A percentile compares a stretch with the other conserved stretches of the same genome.
These are phyloP conservation scores for Boletellus emodensis DNA, from an alignment of 768 basidiomycete species.

Conservation along the genomic window DNA sequence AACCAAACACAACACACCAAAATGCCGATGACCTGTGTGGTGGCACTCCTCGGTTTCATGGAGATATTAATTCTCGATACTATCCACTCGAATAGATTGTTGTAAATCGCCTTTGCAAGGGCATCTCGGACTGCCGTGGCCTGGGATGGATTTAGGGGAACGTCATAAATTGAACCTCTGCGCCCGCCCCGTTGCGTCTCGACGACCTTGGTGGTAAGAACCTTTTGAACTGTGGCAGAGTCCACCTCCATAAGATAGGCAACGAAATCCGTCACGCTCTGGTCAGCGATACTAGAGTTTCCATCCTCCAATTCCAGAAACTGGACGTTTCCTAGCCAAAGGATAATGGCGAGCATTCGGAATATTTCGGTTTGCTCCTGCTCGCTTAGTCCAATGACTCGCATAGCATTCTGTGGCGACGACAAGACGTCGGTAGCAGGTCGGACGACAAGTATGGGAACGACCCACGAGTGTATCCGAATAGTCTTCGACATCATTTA, in stretches of 20 bases:
- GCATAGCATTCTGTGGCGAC: constrained; percentile 79
- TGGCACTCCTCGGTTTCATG: constrained; percentile 80
- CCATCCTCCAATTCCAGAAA: constrained; percentile 88
- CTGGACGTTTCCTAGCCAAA: constrained; percentile 97
- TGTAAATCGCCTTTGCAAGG: constrained; percentile 93
- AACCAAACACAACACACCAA: constrained; percentile 46
- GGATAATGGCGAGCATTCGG: constrained; percentile 83
- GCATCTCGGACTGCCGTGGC: constrained; percentile 88
- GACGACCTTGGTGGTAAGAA: constrained; percentile 76
- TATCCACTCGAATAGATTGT: constrained; percentile 99
- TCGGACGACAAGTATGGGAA: neutral
- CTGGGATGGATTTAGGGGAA: constrained; percentile 90
- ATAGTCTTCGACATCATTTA: constrained; percentile 87
- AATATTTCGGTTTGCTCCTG: constrained; percentile 91
- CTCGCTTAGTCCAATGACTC: constrained; percentile 78
- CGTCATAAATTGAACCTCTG: constrained; percentile 94
- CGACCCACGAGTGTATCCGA: constrained; percentile 76
- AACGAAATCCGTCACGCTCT: constrained; percentile 90
- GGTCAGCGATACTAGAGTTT: constrained; percentile 75
- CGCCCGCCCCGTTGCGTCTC: constrained; percentile 93
- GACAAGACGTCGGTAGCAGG: neutral
- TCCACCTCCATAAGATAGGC: constrained; percentile 93
- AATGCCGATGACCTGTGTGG: constrained; percentile 87
- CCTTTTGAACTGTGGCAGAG: constrained; percentile 74
- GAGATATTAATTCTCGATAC: constrained; percentile 93